Evolutionary conservation across 2,329 filamentous ascomycete species (phyloP).

Genomic region (Furcasterigmium furcatum): DNA sequence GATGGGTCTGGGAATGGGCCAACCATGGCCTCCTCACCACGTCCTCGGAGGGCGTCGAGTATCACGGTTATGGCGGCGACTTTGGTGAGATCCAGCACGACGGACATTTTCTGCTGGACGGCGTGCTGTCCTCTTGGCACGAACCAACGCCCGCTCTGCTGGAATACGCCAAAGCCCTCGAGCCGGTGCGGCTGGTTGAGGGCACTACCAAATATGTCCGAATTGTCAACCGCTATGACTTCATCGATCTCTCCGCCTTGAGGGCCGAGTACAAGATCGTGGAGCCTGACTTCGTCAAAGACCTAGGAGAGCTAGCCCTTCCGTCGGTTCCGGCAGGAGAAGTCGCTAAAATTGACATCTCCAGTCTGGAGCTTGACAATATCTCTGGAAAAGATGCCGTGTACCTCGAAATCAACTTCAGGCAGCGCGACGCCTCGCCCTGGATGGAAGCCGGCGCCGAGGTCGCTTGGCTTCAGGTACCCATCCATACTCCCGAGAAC

Average conservation of each 20-base stretch:
- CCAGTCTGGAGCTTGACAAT: not conserved
- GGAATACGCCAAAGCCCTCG: constrained; percentile 56
- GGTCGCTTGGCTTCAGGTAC: not conserved
- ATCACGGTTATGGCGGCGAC: constrained; percentile 58
- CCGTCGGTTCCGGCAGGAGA: not conserved
- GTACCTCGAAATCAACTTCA: not conserved
- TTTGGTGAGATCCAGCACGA: constrained; percentile 60
- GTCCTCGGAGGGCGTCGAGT: constrained; percentile 36
- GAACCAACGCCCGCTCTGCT: constrained; percentile 45
- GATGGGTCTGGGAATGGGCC: constrained; percentile 63
- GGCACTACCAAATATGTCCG: constrained; percentile 30
- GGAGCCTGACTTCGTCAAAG: not conserved
- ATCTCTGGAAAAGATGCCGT: not conserved
- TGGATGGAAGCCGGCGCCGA: not conserved
- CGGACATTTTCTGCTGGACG: constrained; percentile 56
- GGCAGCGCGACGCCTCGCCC: not conserved
- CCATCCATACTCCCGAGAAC: not conserved
- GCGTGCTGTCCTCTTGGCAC: constrained; percentile 45
- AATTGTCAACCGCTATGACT: constrained; percentile 53
- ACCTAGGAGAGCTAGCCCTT: not conserved
- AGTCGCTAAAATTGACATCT: not conserved
- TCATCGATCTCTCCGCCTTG: constrained; percentile 29
- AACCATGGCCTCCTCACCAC: constrained; percentile 50
- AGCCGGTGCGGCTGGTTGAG: constrained; percentile 49
- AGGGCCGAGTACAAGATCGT: not conserved